Evolutionary conservation across 2,329 filamentous ascomycete species (phyloP), one percentile per base, ranked within the genome.

Genomic region (Talaromyces islandicus): DNA sequence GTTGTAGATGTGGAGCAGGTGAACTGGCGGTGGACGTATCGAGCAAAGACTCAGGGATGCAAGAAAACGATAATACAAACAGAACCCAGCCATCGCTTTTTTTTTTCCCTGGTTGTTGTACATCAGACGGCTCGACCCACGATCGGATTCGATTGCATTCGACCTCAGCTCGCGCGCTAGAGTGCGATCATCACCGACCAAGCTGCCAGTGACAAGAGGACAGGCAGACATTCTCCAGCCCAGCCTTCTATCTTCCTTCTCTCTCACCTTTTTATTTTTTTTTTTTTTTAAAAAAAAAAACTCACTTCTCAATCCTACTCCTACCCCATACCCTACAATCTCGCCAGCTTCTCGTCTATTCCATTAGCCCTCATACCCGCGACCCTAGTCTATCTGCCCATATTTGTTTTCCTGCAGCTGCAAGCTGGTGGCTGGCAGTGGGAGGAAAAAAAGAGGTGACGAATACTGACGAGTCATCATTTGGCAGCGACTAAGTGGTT

Each of bases 111-210:
- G 4, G 12, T 32, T 17, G 12, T 35, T 35, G 9, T 5, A 6
- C 12, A 35, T 35, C 12, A 35, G 2, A 38, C 12, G 12, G n/a
- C 17, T 35, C 32, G 41, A 46, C 43, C n/a, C n/a, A 46, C 56
- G 52, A 21, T 19, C 30, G 46, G 46, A 35, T 58, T 61, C 58
- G 29, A 51, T 57, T 61, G 56, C 48, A 27, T 52, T 52, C 27
- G 48, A 52, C 27, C 27, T 52, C 48, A 46, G 21, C 48, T n/a
- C 48, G 24, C 48, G 48, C 48, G 48, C 48, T 52, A 52, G 43
- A 46, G 29, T 38, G 29, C n/a, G 53, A 58, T 58, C 56, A 58
- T 51, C 46, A 57, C 48, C 25, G 27, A 29, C 48, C 10, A 21
- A 21, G 43, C 12, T 14, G 24, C 25, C 32, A 4, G 48, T 29